A percentile compares a stretch with the other conserved stretches of the same genome.
Evolutionary conservation across 352 stramenopile species (phyloP).

Genomic region (Peronosclerospora sorghi): DNA sequence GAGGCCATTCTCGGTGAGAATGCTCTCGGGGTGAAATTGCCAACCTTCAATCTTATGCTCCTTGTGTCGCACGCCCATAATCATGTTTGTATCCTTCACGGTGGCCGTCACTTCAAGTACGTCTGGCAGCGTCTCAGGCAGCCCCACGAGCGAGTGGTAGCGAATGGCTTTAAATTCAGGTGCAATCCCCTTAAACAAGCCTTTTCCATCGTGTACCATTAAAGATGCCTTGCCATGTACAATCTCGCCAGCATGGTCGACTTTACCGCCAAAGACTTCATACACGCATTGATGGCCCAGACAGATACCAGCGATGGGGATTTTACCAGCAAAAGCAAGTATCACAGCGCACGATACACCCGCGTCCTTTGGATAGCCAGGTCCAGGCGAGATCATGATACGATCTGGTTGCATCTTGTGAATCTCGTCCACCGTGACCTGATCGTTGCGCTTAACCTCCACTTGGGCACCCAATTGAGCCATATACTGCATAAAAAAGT

Average conservation of each 20-base stretch:
- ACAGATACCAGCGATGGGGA: conserved; percentile 79
- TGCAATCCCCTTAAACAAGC: conserved; percentile 73
- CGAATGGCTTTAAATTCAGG: conserved; percentile 74
- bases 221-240: conserved; percentile 81
- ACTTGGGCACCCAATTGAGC: conserved; percentile 70
- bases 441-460: conserved; percentile 73
- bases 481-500: conserved; percentile 52
- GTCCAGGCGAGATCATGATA: conserved; percentile 83
- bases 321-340: conserved; percentile 63
- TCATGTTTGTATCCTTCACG: conserved; percentile 77
- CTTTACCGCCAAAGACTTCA: conserved; percentile 79
- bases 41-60: conserved; percentile 79
- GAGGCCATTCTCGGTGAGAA: conserved; percentile 73
- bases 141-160: conserved; percentile 81
- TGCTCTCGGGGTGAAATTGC: conserved; percentile 85
- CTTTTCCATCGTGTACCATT: conserved; percentile 78
- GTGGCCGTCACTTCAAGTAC: conserved; percentile 74
- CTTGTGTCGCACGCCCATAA: conserved; percentile 85
- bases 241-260: conserved; percentile 80
- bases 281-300: conserved; percentile 82
- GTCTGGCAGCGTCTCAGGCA: conserved; percentile 69
- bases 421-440: conserved; percentile 78
- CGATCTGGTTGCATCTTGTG: conserved; percentile 58
- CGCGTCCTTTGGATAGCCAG: conserved; percentile 70
- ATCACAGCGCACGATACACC: conserved; percentile 80